Evolutionary conservation across 306 rosid genomes (phyloP), one percentile per base, ranked within the genome.

Genomic region (Luffa aegyptiaca): DNA sequence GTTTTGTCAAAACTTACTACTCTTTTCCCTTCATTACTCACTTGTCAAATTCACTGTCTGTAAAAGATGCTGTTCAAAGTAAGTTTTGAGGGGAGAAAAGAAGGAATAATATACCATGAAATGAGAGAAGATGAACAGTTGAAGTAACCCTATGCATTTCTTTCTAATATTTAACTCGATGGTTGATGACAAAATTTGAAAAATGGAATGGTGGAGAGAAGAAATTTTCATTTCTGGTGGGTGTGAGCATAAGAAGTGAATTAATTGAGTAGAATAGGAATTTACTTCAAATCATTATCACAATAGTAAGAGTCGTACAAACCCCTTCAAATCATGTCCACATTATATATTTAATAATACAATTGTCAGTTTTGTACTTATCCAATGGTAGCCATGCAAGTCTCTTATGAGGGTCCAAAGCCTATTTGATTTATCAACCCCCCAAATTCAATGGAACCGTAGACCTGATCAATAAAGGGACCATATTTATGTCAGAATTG

Each of bases 301-400:
- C 62, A 74, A 74, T 74, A 49, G 78, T 51, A 51, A 33, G 41
- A 49, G 58, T 73, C 59, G 78, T 74, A 74, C 78, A 74, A 49
- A 51, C 8, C 41, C 78, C 62, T 74, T 74, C 78, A 51, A 51
- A 74, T 74, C 78, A 74, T 74, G 78, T 51, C 78, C 78, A 74
- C 61, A 33, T 48, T 74, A 33, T 74, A 48, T 51, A 46, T 51
- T 74, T 48, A 51, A 74, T 74, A 74, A 51, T 74, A 74, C 45
- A 74, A 74, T 48, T 74, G 77, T 74, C 78, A 74, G 78, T 74
- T 74, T 73, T 74, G 78, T 74, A 51, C 78, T 74, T 74, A 74
- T 74, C 78, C 78, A 74, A 48, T 74, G 56, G 61, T 74, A 51
- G 78, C 78, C 62, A 74, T 74, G 78, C 59, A 74, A 74, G 78